A percentile compares a stretch with the other conserved stretches of the same genome.
These are phyloP conservation scores for Trypanosoma vivax DNA, from an alignment of 208 protist genomes.

Conservation along the genomic window DNA sequence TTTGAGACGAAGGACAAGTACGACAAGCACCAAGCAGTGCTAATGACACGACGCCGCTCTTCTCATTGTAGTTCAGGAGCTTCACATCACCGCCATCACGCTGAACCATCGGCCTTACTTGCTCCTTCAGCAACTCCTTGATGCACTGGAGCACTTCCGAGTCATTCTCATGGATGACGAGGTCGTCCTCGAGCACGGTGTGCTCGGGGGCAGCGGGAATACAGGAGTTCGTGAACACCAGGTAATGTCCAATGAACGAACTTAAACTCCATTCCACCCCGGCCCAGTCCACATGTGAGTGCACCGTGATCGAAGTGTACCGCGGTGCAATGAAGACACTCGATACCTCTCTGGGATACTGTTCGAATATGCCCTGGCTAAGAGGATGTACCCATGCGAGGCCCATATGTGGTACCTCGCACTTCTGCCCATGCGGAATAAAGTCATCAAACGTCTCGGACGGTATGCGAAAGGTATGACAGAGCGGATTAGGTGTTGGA, in stretches of 20 bases:
- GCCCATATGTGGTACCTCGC: slow-evolving; percentile 80
- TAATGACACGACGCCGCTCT: slow-evolving; percentile 83
- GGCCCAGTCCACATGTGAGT: slow-evolving; percentile 62
- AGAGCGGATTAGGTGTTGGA: slow-evolving; percentile 82
- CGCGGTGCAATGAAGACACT: slow-evolving; percentile 80
- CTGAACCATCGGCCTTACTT: slow-evolving; percentile 90
- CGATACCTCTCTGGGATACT: slow-evolving; percentile 77
- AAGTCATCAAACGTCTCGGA: slow-evolving; percentile 69
- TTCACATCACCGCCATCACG: slow-evolving; percentile 91
- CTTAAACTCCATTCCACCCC: slow-evolving; percentile 82
- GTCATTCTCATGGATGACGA: slow-evolving; percentile 55
- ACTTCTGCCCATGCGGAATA: slow-evolving; percentile 68
- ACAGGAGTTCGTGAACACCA: slow-evolving; percentile 67
- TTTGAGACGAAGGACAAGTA: slow-evolving; percentile 82
- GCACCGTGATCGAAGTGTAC: slow-evolving; percentile 67
- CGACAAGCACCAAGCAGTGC: slow-evolving; percentile 89
- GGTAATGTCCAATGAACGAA: slow-evolving; percentile 83
- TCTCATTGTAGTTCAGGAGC: slow-evolving; percentile 77
- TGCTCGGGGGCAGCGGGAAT: slow-evolving; percentile 70
- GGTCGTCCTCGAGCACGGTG: slow-evolving; percentile 79
- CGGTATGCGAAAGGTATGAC: slow-evolving; percentile 68
- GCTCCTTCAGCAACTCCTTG: slow-evolving; percentile 89
- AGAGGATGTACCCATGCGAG: slow-evolving; percentile 83
- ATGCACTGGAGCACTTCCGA: slow-evolving; percentile 89
- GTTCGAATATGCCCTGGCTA: slow-evolving; percentile 79